phyloP scores from a whole-genome alignment of 2,329 filamentous ascomycete species.

The Pestalotiopsis sp. region DNA sequence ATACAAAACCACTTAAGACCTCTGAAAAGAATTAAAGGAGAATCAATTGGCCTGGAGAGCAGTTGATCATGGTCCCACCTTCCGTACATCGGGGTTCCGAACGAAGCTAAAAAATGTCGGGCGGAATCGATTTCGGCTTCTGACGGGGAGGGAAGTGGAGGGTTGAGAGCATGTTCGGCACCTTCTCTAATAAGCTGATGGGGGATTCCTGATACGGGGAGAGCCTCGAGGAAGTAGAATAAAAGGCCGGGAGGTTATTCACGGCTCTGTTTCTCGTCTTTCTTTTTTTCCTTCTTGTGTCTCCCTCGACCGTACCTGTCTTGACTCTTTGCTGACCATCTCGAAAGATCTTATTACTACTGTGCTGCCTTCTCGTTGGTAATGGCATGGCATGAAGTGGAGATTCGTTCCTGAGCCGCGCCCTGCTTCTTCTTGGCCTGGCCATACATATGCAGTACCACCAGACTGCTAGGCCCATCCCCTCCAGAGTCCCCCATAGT shows the following conservation, averaged over 20 bases:
- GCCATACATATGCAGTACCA: neutral
- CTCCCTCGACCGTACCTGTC: neutral
- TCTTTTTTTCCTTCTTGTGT: neutral
- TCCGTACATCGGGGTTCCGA: slow-evolving; percentile 10
- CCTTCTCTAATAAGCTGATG: slow-evolving; percentile 1
- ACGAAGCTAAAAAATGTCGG: slow-evolving; percentile 9
- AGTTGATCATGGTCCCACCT: slow-evolving; percentile 1
- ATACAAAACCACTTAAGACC: neutral
- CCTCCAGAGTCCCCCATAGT: neutral
- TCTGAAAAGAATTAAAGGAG: neutral
- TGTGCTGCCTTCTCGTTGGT: neutral
- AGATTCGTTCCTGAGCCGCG: neutral
- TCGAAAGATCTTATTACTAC: neutral
- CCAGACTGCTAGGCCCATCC: neutral
- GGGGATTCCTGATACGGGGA: slow-evolving; percentile 3
- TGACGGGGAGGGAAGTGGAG: slow-evolving; percentile 6
- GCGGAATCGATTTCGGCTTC: slow-evolving; percentile 9
- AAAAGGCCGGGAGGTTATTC: neutral
- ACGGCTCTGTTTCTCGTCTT: neutral
- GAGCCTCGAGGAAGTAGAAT: neutral
- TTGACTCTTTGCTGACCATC: neutral
- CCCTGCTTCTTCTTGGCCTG: neutral
- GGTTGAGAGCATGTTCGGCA: neutral
- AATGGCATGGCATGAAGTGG: neutral
- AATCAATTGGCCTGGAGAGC: neutral